phyloP scores from a whole-genome alignment of 2,329 filamentous ascomycete species.

The Aureobasidium zeae region DNA sequence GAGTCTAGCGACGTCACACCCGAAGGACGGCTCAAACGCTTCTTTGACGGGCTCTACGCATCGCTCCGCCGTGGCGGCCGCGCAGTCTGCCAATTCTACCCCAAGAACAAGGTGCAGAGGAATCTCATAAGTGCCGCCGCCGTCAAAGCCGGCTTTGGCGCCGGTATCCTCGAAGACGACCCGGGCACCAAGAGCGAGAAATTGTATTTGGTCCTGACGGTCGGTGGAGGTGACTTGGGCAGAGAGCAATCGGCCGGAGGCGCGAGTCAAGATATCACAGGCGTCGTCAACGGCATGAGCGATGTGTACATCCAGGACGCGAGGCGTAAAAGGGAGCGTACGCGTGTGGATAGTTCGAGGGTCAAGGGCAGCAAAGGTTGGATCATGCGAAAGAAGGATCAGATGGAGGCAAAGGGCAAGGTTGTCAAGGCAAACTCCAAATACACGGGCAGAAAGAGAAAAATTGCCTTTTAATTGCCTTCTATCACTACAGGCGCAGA shows the following conservation, averaged over 20 bases:
- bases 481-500: background rate
- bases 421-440: conserved; percentile 86
- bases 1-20: conserved; percentile 79
- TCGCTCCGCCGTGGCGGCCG: conserved; percentile 72
- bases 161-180: conserved; percentile 89
- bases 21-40: conserved; percentile 66
- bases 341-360: conserved; percentile 45
- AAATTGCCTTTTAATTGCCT: conserved; percentile 58
- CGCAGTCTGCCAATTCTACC: conserved; percentile 91
- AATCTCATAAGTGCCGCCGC: conserved; percentile 87
- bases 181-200: conserved; percentile 94
- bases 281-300: conserved; percentile 81
- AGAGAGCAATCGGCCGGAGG: conserved; percentile 21
- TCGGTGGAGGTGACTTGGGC: conserved; percentile 57
- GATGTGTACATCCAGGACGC: conserved; percentile 68
- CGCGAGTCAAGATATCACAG: conserved; percentile 72
- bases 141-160: conserved; percentile 88
- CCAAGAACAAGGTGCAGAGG: conserved; percentile 85
- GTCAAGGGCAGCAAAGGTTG: conserved; percentile 74
- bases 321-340: conserved; percentile 43
- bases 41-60: conserved; percentile 89
- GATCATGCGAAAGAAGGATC: conserved; percentile 80
- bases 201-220: conserved; percentile 89
- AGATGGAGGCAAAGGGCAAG: conserved; percentile 92
- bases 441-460: conserved; percentile 85